phyloP scores from a whole-genome alignment of 306 rosid species.

The Vachellia pachyceras region DNA sequence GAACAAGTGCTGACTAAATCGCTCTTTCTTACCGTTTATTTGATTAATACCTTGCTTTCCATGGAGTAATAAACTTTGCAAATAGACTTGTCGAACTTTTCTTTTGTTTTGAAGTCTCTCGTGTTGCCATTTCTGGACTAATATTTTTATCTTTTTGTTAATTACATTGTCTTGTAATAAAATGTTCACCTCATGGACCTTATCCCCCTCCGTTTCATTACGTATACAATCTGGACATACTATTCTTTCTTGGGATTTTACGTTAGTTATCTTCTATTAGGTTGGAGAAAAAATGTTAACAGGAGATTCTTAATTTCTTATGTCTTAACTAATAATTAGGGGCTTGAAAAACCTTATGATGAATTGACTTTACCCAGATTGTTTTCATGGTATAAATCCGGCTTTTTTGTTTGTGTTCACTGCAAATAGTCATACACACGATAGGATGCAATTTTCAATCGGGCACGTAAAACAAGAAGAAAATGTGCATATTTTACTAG shows the following conservation, averaged over 20 bases:
- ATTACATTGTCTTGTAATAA: conserved; percentile 21
- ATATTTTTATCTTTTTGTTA: conserved; percentile 9
- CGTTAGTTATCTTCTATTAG: not conserved
- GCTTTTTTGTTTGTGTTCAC: conserved; percentile 9
- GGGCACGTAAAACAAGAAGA: conserved; percentile 20
- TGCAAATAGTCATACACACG: conserved; percentile 13
- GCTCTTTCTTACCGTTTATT: not conserved
- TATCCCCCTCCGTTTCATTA: not conserved
- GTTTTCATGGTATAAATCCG: conserved; percentile 24
- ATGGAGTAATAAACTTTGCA: conserved; percentile 35
- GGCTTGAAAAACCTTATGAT: conserved; percentile 10
- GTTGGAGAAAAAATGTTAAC: conserved; percentile 19
- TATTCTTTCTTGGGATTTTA: not conserved
- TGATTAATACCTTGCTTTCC: conserved; percentile 27
- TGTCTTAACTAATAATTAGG: conserved; percentile 14
- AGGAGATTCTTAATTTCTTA: conserved; percentile 15
- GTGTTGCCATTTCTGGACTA: conserved; percentile 31
- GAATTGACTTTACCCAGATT: conserved; percentile 27
- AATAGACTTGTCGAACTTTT: conserved; percentile 28
- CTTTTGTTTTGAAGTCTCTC: not conserved
- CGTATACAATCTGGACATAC: not conserved
- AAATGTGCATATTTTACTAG: not conserved
- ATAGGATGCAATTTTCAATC: conserved; percentile 13
- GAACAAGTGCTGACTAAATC: conserved; percentile 16
- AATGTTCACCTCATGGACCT: conserved; percentile 15